Base-by-base conservation (phyloP, 1,284 basidiomycete species). In the Ceratobasidium sp. region DNA sequence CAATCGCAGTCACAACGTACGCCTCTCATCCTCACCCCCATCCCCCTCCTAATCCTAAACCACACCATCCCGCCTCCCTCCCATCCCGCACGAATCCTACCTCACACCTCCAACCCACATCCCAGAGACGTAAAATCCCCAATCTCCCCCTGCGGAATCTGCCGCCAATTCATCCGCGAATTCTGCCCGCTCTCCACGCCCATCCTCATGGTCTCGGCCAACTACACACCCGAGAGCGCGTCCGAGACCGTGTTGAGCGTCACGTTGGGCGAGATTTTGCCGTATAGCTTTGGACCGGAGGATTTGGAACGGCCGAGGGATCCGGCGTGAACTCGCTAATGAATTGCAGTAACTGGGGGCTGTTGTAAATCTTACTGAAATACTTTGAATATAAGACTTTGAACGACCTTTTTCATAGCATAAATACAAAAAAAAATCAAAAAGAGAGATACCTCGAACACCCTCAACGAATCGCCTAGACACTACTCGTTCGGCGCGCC, bases 61-160 rank as follows among this genome's bases (percentile, higher is more conserved):
- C n/a, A n/a, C n/a, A n/a, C n/a, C n/a, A n/a, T n/a, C n/a, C n/a
- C n/a, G n/a, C n/a, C n/a, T n/a, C n/a, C n/a, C n/a, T n/a, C n/a
- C n/a, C n/a, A n/a, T n/a, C n/a, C n/a, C n/a, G n/a, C n/a, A n/a
- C n/a, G n/a, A n/a, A n/a, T n/a, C n/a, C n/a, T n/a, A n/a, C n/a
- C n/a, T n/a, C n/a, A n/a, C n/a, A n/a, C n/a, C n/a, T n/a, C n/a
- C n/a, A n/a, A n/a, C n/a, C 5, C 28, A 13, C 7, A 39, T 39
- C 15, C 42, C 82, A 92, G 91, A 18, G 93, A 96, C 81, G 90
- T 95, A 12, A 83, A 88, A 0, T 86, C 89, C 0, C 84, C 92
- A 0, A 88, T 93, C 67, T 93, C 94, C 0, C 95, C 95, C 0
- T 98, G 97, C 83, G 97, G 97, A 18, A 91, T 97, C 80, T 98